Evolutionary conservation across 2,329 filamentous ascomycete genomes (phyloP).

Genomic region (Aphanoascus verrucosus): DNA sequence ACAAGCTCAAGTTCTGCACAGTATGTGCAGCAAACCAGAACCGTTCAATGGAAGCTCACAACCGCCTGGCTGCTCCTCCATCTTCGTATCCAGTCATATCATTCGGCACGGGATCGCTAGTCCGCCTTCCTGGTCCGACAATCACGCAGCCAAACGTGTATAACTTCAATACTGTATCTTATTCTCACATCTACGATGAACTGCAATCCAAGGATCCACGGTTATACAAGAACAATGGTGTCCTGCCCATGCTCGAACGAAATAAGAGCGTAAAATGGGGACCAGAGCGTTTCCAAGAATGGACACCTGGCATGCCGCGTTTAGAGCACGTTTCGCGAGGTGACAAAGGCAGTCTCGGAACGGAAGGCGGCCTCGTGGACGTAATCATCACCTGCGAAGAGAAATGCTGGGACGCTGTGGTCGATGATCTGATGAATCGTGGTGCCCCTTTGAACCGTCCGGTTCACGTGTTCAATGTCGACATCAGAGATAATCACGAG

Average conservation of each 20-base stretch:
- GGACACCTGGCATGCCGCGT: constrained; percentile 76
- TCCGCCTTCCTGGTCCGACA: constrained; percentile 80
- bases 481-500: constrained; percentile 97
- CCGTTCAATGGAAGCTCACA: constrained; percentile 99
- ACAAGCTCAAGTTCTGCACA: constrained; percentile 51
- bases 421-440: constrained; percentile 81
- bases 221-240: constrained; percentile 81
- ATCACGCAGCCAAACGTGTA: constrained; percentile 95
- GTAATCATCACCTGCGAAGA: constrained; percentile 96
- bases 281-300: constrained; percentile 96
- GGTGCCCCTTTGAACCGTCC: constrained; percentile 80
- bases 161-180: constrained; percentile 93
- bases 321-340: constrained; percentile 57
- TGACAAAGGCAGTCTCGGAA: constrained; percentile 66
- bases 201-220: constrained; percentile 73
- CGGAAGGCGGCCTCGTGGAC: constrained; percentile 82
- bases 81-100: constrained; percentile 93
- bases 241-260: constrained; percentile 89
- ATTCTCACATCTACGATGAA: constrained; percentile 88
- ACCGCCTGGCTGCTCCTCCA: constrained; percentile 70
- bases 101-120: constrained; percentile 89
- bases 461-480: constrained; percentile 95
- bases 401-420: constrained; percentile 92
- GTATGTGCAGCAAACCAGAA: constrained; percentile 98
- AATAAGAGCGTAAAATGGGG: constrained; percentile 90